Base-by-base conservation (phyloP, 2,329 filamentous ascomycete genomes). In the Fusarium sp. region DNA sequence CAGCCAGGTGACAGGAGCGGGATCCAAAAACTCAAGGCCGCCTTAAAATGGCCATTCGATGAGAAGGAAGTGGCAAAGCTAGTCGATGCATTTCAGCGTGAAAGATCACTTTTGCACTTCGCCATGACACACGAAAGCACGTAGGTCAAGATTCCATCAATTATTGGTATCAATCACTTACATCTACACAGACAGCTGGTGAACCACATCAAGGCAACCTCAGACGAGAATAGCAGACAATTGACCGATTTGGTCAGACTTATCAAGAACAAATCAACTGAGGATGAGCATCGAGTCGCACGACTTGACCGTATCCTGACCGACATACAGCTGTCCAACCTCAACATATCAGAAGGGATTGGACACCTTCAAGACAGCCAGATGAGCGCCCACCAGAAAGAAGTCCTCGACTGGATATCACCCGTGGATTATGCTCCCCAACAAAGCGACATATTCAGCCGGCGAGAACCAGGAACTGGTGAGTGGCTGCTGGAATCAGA, bases 51-150 rank as follows among this genome's bases (percentile, higher is more conserved):
- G 61, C 65, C 66, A 15, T 69, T 78, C 24, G 44, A 68, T 5
- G 73, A 75, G 59, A 68, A 74, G 22, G 72, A 78, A 17, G 41
- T 77, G 22, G 6, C 8, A 15, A 32, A 60, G 24, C 55, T 60
- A 14, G n/a, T 59, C 18, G 44, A 34, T 22, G 42, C 54, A 3
- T 50, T 51, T 22, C 54, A 64, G 30, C 44, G 62, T 15, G 62
- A 64, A 42, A 64, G 34, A n/a, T 50, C 54, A 17, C 44, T 64
- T 12, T 3, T 64, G 1, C 62, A 64, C 8, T 50, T 64, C 10
- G 55, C 44, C 24, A 59, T 64, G 36, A 42, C 44, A 17, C 41
- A 64, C 14, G 55, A 64, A 13, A 59, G 18, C 24, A 36, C 26
- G 44, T 64, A 51, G 13, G 62, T 41, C 28, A 8, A 7, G 9